Evolutionary conservation across 352 stramenopile species (phyloP).

Genomic region (Phytophthora constricta): DNA sequence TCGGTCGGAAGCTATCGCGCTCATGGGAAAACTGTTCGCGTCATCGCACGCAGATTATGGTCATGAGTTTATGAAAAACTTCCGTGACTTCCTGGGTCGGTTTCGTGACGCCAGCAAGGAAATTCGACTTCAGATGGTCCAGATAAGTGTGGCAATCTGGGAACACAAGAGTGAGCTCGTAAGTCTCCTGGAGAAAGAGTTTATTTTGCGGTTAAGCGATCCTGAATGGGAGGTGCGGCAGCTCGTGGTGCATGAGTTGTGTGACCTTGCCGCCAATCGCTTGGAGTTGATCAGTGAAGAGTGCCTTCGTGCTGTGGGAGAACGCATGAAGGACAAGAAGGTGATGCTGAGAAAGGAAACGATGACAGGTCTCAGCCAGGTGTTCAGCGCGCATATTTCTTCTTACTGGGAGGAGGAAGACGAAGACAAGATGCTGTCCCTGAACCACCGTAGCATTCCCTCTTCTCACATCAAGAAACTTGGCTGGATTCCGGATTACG

Average conservation of each 20-base stretch:
- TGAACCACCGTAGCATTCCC: conserved; percentile 43
- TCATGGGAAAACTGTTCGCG: conserved; percentile 84
- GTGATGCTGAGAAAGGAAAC: conserved; percentile 82
- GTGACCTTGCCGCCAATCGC: conserved; percentile 78
- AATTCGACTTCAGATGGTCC: conserved; percentile 87
- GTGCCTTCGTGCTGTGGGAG: conserved; percentile 74
- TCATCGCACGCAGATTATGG: conserved; percentile 78
- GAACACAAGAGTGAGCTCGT: conserved; percentile 70
- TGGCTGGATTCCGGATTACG: conserved; percentile 82
- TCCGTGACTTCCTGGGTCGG: conserved; percentile 85
- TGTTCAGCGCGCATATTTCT: conserved; percentile 79
- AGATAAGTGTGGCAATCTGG: conserved; percentile 75
- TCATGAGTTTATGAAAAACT: conserved; percentile 82
- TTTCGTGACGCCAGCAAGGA: conserved; percentile 89
- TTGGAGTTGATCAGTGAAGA: conserved; percentile 72
- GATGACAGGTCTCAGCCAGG: conserved; percentile 88
- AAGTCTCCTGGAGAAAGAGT: conserved; percentile 72
- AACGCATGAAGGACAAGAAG: conserved; percentile 91
- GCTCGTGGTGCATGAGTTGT: conserved; percentile 80
- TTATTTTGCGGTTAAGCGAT: conserved; percentile 74
- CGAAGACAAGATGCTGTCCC: conserved; percentile 26
- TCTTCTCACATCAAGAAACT: conserved; percentile 64
- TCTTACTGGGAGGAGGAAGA: conserved; percentile 49
- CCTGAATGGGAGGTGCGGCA: conserved; percentile 86
- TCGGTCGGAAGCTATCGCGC: conserved; percentile 73